A percentile compares a stretch with the other conserved stretches of the same genome.
phyloP scores from a whole-genome alignment of 2,329 filamentous ascomycete genomes.

The Xylariaceae sp. region DNA sequence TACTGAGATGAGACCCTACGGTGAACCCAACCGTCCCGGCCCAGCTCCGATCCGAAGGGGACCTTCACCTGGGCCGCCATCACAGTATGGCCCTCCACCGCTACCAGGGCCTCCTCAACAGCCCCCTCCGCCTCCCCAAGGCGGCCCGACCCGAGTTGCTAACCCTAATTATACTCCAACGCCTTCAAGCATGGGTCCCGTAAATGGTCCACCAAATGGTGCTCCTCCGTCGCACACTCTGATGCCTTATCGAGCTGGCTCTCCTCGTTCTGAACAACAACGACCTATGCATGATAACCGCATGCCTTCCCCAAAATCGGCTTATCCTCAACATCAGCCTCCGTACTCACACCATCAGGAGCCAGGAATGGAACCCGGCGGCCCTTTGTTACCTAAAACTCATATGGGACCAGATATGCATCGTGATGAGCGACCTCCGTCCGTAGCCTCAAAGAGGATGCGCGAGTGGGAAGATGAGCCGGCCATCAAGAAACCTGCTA shows the following conservation, averaged over 20 bases:
- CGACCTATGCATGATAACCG: slow-evolving; percentile 78
- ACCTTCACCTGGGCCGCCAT: slow-evolving; percentile 58
- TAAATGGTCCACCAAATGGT: slow-evolving; percentile 53
- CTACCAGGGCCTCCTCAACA: slow-evolving; percentile 49
- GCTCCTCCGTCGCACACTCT: slow-evolving; percentile 56
- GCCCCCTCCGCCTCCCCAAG: slow-evolving; percentile 55
- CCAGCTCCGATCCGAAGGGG: slow-evolving; percentile 58
- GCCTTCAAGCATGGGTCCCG: slow-evolving; percentile 42
- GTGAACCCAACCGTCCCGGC: slow-evolving; percentile 65
- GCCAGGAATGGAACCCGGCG: slow-evolving; percentile 65
- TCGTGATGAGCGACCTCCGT: slow-evolving; percentile 76
- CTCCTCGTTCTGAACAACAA: slow-evolving; percentile 81
- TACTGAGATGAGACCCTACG: slow-evolving; percentile 74
- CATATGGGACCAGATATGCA: slow-evolving; percentile 69
- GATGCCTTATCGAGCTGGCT: slow-evolving; percentile 77
- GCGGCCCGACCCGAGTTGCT: slow-evolving; percentile 46
- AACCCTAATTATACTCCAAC: slow-evolving; percentile 47
- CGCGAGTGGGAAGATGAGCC: slow-evolving; percentile 93
- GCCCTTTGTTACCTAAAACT: slow-evolving; percentile 62
- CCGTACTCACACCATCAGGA: slow-evolving; percentile 76
- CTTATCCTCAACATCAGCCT: slow-evolving; percentile 77
- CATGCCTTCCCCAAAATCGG: slow-evolving; percentile 88
- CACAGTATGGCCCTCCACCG: slow-evolving; percentile 60
- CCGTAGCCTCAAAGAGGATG: slow-evolving; percentile 80
- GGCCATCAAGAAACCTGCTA: slow-evolving; percentile 81